Evolutionary conservation across 1,139 yeast genomes (phyloP), one percentile per base, ranked within the genome.

Genomic region (Yamadazyma epiphylla): DNA sequence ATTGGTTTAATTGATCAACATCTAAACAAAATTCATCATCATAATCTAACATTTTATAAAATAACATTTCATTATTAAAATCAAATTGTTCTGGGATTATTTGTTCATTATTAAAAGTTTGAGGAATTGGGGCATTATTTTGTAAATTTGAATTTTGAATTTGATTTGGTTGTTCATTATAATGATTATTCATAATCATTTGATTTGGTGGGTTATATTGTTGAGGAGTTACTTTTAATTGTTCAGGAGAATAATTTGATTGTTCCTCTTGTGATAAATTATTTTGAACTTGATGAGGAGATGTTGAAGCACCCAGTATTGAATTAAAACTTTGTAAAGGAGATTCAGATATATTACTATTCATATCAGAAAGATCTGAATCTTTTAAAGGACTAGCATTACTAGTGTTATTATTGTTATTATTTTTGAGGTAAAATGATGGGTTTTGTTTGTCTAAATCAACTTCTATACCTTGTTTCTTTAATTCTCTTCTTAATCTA

Each of bases 1-100:
- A 31, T 25, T 39, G 41, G 37, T 56, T 59, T 48, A 67, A 56
- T 46, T 68, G 74, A 36, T 68, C 74, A 11, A 60, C 51, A 41
- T 67, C 74, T 35, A 67, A 58, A 45, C 74, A 67, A 41, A 49
- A 68, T 25, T 65, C 73, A 39, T 68, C 74, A 40, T 66, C 74
- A 42, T 64, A 66, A 40, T 67, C 72, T 10, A 58, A 55, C 26
- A 32, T 20, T 13, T 35, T 32, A 21, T 31, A 37, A 24, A 32
- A 12, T 10, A 17, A 7, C 20, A 17, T 10, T 27, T 24, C 28
- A 24, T 26, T 7, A 19, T 27, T 20, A 30, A 27, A 9, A 22
- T 13, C 10, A 17, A 17, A 17, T 17, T 17, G 20, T 7, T 17
- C 10, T 7, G 20, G 20, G 20, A 17, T 10, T 7, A 7, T 7